Percentiles rank a stretch among this genome's conserved stretches.
phyloP scores from a whole-genome alignment of 495 filamentous ascomycete genomes.

The Penicillium ochrochloron region DNA sequence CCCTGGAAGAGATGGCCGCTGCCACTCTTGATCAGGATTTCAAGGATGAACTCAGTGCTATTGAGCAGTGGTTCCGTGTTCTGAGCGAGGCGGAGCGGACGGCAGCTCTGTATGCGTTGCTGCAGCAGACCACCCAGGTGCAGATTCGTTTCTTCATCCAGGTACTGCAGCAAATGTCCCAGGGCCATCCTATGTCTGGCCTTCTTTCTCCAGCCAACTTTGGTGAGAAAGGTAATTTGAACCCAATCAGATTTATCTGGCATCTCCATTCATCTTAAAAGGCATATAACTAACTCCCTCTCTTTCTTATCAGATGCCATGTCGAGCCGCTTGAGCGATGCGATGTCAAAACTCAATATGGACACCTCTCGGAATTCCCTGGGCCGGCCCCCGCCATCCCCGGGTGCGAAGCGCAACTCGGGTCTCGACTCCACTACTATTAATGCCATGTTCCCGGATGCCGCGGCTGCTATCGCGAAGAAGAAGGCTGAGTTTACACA shows the following conservation, averaged over 20 bases:
- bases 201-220: constrained; percentile 95
- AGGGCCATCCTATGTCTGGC: constrained; percentile 96
- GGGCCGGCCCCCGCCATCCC: constrained; percentile 75
- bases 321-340: constrained; percentile 94
- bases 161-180: constrained; percentile 97
- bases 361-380: constrained; percentile 87
- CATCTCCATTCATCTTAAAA: constrained; percentile 7
- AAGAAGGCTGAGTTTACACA: constrained; percentile 97
- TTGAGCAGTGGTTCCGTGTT: constrained; percentile 99
- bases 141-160: constrained; percentile 99
- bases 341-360: constrained; percentile 92
- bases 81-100: constrained; percentile 96
- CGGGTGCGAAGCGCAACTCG: constrained; percentile 84
- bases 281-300: constrained; percentile 15
- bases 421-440: constrained; percentile 91
- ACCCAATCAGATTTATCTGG: background rate
- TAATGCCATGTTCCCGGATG: constrained; percentile 98
- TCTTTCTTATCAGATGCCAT: constrained; percentile 73
- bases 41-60: constrained; percentile 97
- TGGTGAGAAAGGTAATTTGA: constrained; percentile 79
- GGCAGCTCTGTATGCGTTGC: constrained; percentile 89
- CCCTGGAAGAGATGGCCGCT: constrained; percentile 97
- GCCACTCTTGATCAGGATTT: constrained; percentile 98
- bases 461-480: constrained; percentile 93
- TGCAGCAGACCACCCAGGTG: constrained; percentile 98